Conservation (phyloP, 345 rosid species). For the Schrenkiella parvula region DNA sequence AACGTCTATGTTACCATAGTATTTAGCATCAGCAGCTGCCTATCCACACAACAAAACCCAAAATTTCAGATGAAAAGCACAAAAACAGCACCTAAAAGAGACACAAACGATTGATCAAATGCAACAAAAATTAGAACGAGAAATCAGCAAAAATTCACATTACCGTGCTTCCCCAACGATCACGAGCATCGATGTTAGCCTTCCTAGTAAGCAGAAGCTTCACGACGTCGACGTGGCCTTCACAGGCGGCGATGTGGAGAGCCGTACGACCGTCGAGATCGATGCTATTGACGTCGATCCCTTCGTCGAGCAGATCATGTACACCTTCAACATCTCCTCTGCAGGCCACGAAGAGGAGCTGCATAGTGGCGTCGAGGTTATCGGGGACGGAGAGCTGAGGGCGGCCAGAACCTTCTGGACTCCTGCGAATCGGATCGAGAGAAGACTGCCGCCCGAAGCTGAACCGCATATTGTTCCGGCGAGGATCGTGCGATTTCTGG, state of each 20-base stretch:
- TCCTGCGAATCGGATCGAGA: slow-evolving; percentile 72
- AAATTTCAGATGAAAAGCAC: slow-evolving; percentile 8
- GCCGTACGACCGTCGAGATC: slow-evolving; percentile 96
- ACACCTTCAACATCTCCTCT: slow-evolving; percentile 75
- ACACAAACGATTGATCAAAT: not conserved
- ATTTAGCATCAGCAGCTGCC: slow-evolving; percentile 96
- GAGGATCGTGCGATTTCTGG: slow-evolving; percentile 69
- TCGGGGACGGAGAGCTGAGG: slow-evolving; percentile 76
- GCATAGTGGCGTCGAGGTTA: slow-evolving; percentile 90
- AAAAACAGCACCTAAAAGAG: not conserved
- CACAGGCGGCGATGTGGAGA: slow-evolving; percentile 92
- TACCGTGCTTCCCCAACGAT: slow-evolving; percentile 99
- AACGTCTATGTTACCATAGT: slow-evolving; percentile 74
- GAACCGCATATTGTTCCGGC: slow-evolving; percentile 63
- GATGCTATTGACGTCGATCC: slow-evolving; percentile 80
- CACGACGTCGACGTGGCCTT: slow-evolving; percentile 85
- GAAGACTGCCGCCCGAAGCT: slow-evolving; percentile 88
- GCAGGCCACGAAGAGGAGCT: slow-evolving; percentile 77
- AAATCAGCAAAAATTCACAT: not conserved
- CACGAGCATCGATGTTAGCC: slow-evolving; percentile 92
- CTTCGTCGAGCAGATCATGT: slow-evolving; percentile 72
- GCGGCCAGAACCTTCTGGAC: slow-evolving; percentile 30
- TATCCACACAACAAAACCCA: slow-evolving; percentile 34
- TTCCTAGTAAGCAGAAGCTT: slow-evolving; percentile 54
- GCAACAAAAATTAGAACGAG: not conserved